phyloP scores from a whole-genome alignment of 805 yeast genomes.

The Cyberlindnera petersonii region DNA sequence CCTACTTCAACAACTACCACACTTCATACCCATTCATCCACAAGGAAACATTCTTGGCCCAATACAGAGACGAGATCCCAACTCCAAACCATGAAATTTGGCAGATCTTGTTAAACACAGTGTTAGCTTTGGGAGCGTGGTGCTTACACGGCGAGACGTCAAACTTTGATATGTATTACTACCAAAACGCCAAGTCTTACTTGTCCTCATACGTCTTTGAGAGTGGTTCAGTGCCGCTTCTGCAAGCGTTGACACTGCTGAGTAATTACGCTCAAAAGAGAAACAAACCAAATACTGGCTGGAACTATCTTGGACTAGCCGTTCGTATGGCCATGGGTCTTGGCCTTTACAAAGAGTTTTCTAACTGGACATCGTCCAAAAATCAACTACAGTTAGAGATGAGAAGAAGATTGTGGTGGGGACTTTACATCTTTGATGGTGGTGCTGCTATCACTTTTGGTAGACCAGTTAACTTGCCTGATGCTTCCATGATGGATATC shows the following conservation, averaged over 20 bases:
- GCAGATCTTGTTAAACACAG: conserved; percentile 52
- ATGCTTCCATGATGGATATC: conserved; percentile 43
- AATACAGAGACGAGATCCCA: conserved; percentile 39
- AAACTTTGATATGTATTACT: conserved; percentile 51
- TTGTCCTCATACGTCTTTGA: conserved; percentile 49
- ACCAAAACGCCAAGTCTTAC: conserved; percentile 46
- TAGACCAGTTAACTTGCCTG: conserved; percentile 55
- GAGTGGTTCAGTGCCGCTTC: conserved; percentile 52
- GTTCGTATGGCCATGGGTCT: conserved; percentile 63
- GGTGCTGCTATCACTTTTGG: conserved; percentile 64
- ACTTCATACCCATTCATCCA: conserved; percentile 59
- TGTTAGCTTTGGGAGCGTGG: conserved; percentile 69
- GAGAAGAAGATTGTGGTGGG: conserved; percentile 67
- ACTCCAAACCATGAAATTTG: conserved; percentile 43
- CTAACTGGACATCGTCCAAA: conserved; percentile 35
- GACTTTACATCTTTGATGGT: conserved; percentile 57
- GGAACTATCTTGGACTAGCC: conserved; percentile 64
- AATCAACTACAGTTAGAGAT: conserved; percentile 46
- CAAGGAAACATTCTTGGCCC: conserved; percentile 48
- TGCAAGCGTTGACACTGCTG: conserved; percentile 49
- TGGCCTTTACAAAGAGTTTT: conserved; percentile 56
- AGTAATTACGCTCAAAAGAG: conserved; percentile 62
- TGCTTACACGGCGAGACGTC: conserved; percentile 53
- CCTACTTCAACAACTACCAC: conserved; percentile 58
- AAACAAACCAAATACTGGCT: conserved; percentile 63